phyloP scores from a whole-genome alignment of 306 rosid genomes.

The Citrullus mucosospermus region DNA sequence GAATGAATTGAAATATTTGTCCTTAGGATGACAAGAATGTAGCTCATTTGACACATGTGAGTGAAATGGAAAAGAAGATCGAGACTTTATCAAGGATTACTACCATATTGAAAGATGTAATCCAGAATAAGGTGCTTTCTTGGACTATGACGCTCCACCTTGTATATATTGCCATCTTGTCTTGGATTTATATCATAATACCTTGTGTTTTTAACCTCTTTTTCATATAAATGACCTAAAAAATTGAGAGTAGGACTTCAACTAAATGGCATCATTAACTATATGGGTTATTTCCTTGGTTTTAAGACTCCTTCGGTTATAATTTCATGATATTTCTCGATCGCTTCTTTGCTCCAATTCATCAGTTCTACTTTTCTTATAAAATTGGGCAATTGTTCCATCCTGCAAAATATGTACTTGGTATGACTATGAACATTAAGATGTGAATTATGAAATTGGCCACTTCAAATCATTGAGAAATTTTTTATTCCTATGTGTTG shows the following conservation, averaged over 20 bases:
- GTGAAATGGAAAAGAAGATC: conserved; percentile 92
- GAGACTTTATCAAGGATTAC: conserved; percentile 78
- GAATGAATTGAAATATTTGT: conserved; percentile 11
- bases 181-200: background rate
- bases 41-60: conserved; percentile 84
- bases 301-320: background rate
- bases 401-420: background rate
- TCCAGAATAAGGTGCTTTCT: conserved; percentile 75
- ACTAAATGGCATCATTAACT: background rate
- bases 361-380: background rate
- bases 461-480: background rate
- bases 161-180: background rate
- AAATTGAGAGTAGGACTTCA: background rate
- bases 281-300: background rate
- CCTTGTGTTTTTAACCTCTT: background rate
- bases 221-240: background rate
- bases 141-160: background rate
- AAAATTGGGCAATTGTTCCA: background rate
- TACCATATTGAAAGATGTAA: conserved; percentile 78
- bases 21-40: conserved; percentile 86
- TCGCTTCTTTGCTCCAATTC: background rate
- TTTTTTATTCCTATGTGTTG: background rate
- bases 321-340: background rate
- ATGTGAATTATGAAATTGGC: background rate
- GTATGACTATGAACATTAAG: background rate